A percentile compares a stretch with the other conserved stretches of the same genome.
Evolutionary conservation across 2,329 filamentous ascomycete genomes (phyloP).

Genomic region (Orbilia brochopaga): DNA sequence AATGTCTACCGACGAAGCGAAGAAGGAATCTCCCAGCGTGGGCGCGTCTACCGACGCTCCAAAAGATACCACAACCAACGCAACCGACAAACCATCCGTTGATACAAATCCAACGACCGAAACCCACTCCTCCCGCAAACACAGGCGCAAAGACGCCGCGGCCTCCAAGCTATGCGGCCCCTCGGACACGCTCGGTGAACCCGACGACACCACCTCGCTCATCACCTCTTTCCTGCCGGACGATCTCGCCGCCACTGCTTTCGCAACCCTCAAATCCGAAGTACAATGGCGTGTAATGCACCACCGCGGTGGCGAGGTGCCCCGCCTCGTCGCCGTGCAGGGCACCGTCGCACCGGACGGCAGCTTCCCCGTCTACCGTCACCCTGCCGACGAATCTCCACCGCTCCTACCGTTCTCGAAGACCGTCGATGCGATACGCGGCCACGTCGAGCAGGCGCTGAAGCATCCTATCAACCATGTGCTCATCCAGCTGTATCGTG

Average conservation of each 20-base stretch:
- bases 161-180: constrained; percentile 58
- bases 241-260: constrained; percentile 66
- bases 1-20: not conserved
- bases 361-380: constrained; percentile 84
- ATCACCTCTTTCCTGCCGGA: constrained; percentile 72
- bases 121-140: constrained; percentile 42
- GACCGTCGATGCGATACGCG: constrained; percentile 72
- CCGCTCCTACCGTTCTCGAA: constrained; percentile 76
- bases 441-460: constrained; percentile 71
- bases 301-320: constrained; percentile 88
- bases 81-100: constrained; percentile 21
- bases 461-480: constrained; percentile 88
- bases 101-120: constrained; percentile 51
- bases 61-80: constrained; percentile 7
- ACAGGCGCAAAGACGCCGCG: constrained; percentile 52
- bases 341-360: constrained; percentile 73
- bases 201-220: constrained; percentile 72
- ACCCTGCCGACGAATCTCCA: constrained; percentile 87
- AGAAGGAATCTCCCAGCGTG: not conserved
- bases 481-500: constrained; percentile 90
- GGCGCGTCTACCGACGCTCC: not conserved
- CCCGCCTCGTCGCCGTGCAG: constrained; percentile 87
- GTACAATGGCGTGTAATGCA: constrained; percentile 90
- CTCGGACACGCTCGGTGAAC: constrained; percentile 71
- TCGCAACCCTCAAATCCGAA: constrained; percentile 73